A percentile compares a stretch with the other conserved stretches of the same genome.
These are phyloP conservation scores for Paralagenidium karlingii DNA, from an alignment of 352 stramenopile genomes.

Conservation along the genomic window DNA sequence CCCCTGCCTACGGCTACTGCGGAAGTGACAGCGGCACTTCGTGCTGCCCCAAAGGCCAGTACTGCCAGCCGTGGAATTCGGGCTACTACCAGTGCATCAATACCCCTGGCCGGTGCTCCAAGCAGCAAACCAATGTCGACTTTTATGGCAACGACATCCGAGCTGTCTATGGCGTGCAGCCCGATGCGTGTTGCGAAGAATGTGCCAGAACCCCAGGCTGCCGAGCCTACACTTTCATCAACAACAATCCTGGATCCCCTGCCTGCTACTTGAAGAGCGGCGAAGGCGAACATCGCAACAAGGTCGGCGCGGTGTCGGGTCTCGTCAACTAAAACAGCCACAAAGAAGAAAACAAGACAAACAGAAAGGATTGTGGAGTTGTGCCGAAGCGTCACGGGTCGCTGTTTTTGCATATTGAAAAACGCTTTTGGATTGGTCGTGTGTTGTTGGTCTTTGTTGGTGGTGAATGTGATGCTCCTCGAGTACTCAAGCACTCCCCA, in stretches of 20 bases:
- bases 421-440: too few relatives aligned
- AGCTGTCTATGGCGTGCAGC: constrained; percentile 16
- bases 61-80: constrained; percentile 26
- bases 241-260: constrained; percentile 15
- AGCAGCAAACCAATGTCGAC: constrained; percentile 26
- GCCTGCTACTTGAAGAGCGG: constrained; percentile 19
- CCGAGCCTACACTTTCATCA: constrained; percentile 43
- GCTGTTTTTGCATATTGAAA: too few relatives aligned
- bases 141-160: constrained; percentile 34
- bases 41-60: constrained; percentile 18
- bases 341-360: background rate
- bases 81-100: constrained; percentile 22
- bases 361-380: too few relatives aligned
- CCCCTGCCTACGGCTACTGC: constrained; percentile 1
- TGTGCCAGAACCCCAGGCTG: constrained; percentile 27
- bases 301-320: constrained; percentile 7
- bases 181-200: constrained; percentile 25
- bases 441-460: too few relatives aligned
- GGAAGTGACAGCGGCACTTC: constrained; percentile 1
- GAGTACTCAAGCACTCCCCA: too few relatives aligned
- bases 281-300: constrained; percentile 4
- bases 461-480: too few relatives aligned
- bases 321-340: too few relatives aligned
- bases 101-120: constrained; percentile 15
- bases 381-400: too few relatives aligned